phyloP scores from a whole-genome alignment of 371 early-diverging fungal genomes.

The Mucor irregularis region DNA sequence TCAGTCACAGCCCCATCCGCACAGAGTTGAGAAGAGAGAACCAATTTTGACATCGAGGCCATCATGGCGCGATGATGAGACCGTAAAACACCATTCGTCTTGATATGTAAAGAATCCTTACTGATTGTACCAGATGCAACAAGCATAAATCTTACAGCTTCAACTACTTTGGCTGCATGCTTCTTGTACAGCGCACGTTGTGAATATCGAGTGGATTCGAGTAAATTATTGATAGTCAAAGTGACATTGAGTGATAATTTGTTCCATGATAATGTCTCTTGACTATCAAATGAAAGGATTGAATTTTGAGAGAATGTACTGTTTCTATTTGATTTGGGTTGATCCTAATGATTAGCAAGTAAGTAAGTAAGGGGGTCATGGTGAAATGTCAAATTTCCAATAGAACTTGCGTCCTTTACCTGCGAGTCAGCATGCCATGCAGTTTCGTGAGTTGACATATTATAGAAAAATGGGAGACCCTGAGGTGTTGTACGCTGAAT shows the following conservation, averaged over 20 bases:
- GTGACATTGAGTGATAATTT: conserved; percentile 66
- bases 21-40: conserved; percentile 82
- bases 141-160: conserved; percentile 83
- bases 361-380: background rate
- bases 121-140: conserved; percentile 76
- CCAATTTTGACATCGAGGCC: conserved; percentile 77
- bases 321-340: too few relatives aligned
- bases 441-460: conserved; percentile 71
- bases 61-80: conserved; percentile 80
- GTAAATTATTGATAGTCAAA: conserved; percentile 64
- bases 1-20: conserved; percentile 62
- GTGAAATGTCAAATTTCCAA: conserved; percentile 5
- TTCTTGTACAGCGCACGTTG: background rate
- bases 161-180: conserved; percentile 52
- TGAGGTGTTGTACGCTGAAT: conserved; percentile 51
- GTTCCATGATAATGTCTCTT: conserved; percentile 35
- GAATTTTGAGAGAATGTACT: conserved; percentile 20
- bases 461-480: conserved; percentile 72
- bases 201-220: conserved; percentile 57
- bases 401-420: conserved; percentile 21
- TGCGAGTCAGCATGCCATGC: conserved; percentile 53
- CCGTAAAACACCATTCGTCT: conserved; percentile 64
- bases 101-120: conserved; percentile 64
- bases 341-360: too few relatives aligned
- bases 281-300: conserved; percentile 16